Percentiles rank a stretch among this genome's conserved stretches.
These are phyloP conservation scores for Umbelopsis sp. DNA, from an alignment of 192 early-diverging fungal genomes.

Conservation along the genomic window DNA sequence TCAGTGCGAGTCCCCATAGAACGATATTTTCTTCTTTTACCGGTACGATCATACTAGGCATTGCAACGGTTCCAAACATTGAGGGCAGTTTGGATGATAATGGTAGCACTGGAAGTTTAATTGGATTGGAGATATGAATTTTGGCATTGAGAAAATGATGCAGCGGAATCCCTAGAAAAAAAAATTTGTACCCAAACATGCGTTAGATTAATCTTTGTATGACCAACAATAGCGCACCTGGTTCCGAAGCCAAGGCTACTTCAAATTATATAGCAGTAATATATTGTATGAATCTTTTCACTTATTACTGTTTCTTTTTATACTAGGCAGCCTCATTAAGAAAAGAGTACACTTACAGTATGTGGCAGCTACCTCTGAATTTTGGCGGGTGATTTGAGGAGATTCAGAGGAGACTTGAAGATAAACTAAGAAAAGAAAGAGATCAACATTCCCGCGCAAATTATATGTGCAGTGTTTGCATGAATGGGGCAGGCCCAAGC, in stretches of 20 bases:
- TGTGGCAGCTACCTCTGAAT: slow-evolving; percentile 32
- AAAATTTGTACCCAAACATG: background rate
- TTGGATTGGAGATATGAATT: background rate
- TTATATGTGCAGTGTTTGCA: background rate
- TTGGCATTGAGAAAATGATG: slow-evolving; percentile 22
- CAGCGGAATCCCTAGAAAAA: slow-evolving; percentile 32
- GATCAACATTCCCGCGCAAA: slow-evolving; percentile 12
- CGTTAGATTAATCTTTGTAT: slow-evolving; percentile 17
- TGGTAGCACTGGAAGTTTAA: slow-evolving; percentile 16
- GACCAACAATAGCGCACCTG: slow-evolving; percentile 16
- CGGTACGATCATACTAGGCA: slow-evolving; percentile 27
- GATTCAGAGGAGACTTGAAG: slow-evolving; percentile 31
- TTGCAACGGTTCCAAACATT: slow-evolving; percentile 26
- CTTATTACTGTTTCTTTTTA: background rate
- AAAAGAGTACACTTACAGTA: slow-evolving; percentile 22
- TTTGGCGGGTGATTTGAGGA: slow-evolving; percentile 22
- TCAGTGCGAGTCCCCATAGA: slow-evolving; percentile 35
- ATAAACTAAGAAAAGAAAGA: slow-evolving; percentile 20
- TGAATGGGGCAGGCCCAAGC: background rate
- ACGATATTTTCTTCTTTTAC: slow-evolving; percentile 1
- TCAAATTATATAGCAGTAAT: background rate
- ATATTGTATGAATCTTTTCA: background rate
- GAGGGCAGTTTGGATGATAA: background rate
- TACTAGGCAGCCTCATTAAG: background rate
- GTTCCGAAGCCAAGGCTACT: background rate